Conservation (phyloP, 116 monocot genomes). For the Papilionanthe hybrid region DNA sequence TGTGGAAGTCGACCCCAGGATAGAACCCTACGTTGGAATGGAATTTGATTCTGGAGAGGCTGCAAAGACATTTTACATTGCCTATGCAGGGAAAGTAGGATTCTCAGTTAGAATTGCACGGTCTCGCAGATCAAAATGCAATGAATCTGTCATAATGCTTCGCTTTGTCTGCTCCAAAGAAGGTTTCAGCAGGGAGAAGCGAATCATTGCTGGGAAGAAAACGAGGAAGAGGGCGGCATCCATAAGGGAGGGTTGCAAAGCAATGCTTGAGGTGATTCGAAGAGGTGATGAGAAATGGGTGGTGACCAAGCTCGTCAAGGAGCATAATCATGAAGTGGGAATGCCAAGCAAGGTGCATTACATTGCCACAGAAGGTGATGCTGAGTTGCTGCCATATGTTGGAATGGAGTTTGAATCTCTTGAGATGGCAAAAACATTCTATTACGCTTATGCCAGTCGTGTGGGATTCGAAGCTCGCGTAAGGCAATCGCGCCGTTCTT, state of each 20-base stretch:
- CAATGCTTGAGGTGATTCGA: conserved; percentile 92
- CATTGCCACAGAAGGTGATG: conserved; percentile 76
- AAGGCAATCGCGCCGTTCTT: conserved; percentile 73
- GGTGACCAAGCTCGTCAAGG: conserved; percentile 86
- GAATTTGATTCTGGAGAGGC: conserved; percentile 98
- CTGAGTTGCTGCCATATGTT: conserved; percentile 65
- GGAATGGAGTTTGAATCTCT: conserved; percentile 95
- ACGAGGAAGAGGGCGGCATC: conserved; percentile 80
- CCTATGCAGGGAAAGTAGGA: conserved; percentile 79
- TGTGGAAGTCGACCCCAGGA: conserved; percentile 39
- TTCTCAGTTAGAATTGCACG: conserved; percentile 84
- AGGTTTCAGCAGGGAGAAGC: conserved; percentile 76
- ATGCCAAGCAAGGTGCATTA: conserved; percentile 80
- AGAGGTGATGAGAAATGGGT: conserved; percentile 80
- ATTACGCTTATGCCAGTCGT: conserved; percentile 91
- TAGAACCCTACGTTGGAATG: conserved; percentile 86
- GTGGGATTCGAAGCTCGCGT: conserved; percentile 90
- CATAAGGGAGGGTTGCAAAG: conserved; percentile 85
- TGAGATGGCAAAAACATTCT: conserved; percentile 82
- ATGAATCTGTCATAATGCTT: conserved; percentile 87
- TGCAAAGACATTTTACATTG: conserved; percentile 91
- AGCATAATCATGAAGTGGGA: conserved; percentile 81
- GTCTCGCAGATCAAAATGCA: conserved; percentile 83
- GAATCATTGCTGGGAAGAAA: conserved; percentile 69
- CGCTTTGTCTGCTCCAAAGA: conserved; percentile 93